Evolutionary conservation across 192 early-diverging fungal species (phyloP), one percentile per base, ranked within the genome.

Genomic region (Powellomyces hirtus): DNA sequence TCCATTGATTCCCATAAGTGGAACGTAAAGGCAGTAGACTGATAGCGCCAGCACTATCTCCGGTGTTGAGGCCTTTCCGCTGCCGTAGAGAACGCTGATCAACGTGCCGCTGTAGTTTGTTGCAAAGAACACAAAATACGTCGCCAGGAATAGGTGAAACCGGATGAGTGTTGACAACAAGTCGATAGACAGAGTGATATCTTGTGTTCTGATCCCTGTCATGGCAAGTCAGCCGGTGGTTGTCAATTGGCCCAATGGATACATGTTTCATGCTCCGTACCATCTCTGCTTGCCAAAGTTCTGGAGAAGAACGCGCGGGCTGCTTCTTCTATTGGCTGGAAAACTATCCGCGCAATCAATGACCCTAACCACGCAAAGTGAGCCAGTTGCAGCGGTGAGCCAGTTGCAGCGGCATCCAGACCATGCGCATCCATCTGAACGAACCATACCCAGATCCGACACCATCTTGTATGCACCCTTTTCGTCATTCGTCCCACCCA

Each of bases 321-420:
- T 1, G 89, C 92, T 72, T 99, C 97, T 72, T 99, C 97, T 11
- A 99, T 64, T 0, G 97, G 97, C 57, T 91, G 89, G 70, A 99
- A 97, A 4, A 99, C 64, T 38, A 99, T 89, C 27, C 95, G 81
- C 0, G 89, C 93, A 45, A 96, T 81, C 29, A 97, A 75, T 0
- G 94, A 97, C 2, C 95, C 91, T 92, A 62, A 24, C 7, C 4
- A 26, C 16, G 13, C 4, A 56, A 29, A 56, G 16, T 38, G 27
- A 4, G 4, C n/a, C 5, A n/a, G n/a, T n/a, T n/a, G n/a, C n/a
- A n/a, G n/a, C n/a, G n/a, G n/a, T n/a, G n/a, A n/a, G n/a, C n/a
- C n/a, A n/a, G n/a, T n/a, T n/a, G n/a, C n/a, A n/a, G n/a, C n/a
- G n/a, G n/a, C n/a, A n/a, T n/a, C n/a, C n/a, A n/a, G n/a, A n/a